phyloP scores from a whole-genome alignment of 1,284 basidiomycete genomes.

The Fomes fomentarius region DNA sequence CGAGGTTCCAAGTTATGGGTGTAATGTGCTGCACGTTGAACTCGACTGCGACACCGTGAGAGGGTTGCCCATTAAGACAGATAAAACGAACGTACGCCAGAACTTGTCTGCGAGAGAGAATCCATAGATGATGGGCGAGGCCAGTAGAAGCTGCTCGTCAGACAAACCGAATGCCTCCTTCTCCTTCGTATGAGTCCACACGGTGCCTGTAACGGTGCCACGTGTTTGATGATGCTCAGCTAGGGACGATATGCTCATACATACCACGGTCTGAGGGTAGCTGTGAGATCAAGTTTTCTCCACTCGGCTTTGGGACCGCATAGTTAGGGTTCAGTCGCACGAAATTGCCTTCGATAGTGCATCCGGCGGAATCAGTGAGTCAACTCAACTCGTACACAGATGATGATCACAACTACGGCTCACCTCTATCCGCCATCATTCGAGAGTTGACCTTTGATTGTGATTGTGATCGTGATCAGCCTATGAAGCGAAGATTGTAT shows the following conservation, averaged over 20 bases:
- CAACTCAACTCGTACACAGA: too few species aligned
- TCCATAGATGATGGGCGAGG: conserved; percentile 57
- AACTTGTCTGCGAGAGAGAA: conserved; percentile 60
- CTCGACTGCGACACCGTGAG: conserved; percentile 43
- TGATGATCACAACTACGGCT: conserved; percentile 1
- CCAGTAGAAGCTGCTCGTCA: conserved; percentile 46
- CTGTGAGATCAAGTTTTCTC: not conserved
- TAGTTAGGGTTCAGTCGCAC: conserved; percentile 51
- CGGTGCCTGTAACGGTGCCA: not conserved
- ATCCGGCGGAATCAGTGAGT: not conserved
- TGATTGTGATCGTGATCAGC: not conserved
- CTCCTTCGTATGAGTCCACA: conserved; percentile 2
- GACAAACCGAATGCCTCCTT: conserved; percentile 19
- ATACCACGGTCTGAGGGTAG: not conserved
- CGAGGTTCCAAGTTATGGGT: conserved; percentile 57
- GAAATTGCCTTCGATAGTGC: conserved; percentile 41
- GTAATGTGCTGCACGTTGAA: conserved; percentile 54
- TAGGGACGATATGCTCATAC: not conserved
- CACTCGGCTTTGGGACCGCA: conserved; percentile 37
- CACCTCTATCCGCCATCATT: conserved; percentile 58
- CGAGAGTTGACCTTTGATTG: conserved; percentile 33
- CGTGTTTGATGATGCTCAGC: too few species aligned
- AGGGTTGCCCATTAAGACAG: not conserved
- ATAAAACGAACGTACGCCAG: conserved; percentile 61
- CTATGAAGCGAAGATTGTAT: too few species aligned